These are phyloP conservation scores for Ochromonadaceae sp. DNA, from an alignment of 352 stramenopile genomes.

Conservation along the genomic window DNA sequence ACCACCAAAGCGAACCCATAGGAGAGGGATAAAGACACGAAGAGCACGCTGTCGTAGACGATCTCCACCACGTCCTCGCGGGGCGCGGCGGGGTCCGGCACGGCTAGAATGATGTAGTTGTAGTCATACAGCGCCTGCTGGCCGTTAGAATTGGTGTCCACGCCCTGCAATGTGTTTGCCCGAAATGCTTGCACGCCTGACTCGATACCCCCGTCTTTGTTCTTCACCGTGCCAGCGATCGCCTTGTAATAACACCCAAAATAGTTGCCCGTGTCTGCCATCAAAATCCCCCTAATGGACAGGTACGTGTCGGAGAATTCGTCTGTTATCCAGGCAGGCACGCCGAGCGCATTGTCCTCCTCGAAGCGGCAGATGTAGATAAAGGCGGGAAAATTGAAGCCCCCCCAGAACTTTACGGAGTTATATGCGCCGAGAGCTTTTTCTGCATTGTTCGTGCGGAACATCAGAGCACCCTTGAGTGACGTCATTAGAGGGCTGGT, in stretches of 20 bases:
- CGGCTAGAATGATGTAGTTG: conserved; percentile 11
- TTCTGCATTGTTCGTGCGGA: not conserved
- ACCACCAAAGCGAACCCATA: not conserved
- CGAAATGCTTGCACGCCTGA: not conserved
- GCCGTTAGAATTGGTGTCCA: not conserved
- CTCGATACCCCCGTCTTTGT: not conserved
- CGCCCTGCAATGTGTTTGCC: conserved; percentile 1
- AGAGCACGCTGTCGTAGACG: not conserved
- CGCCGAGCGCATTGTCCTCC: not conserved
- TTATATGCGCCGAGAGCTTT: not conserved
- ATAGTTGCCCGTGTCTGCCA: not conserved
- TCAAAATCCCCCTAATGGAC: not conserved
- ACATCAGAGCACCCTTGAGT: conserved; percentile 10
- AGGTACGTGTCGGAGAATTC: not conserved
- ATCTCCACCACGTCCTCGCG: not conserved
- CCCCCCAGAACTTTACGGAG: conserved; percentile 1
- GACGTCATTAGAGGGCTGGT: not conserved
- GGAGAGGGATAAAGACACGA: not conserved
- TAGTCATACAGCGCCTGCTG: not conserved
- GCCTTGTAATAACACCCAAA: conserved; percentile 1
- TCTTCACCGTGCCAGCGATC: not conserved
- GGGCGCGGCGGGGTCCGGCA: not conserved
- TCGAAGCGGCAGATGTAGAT: not conserved
- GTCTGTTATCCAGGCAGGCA: not conserved
- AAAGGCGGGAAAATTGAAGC: not conserved